Percentiles rank a stretch among this genome's conserved stretches.
phyloP scores from a whole-genome alignment of 2,329 filamentous ascomycete species.

The Alternaria sp. region DNA sequence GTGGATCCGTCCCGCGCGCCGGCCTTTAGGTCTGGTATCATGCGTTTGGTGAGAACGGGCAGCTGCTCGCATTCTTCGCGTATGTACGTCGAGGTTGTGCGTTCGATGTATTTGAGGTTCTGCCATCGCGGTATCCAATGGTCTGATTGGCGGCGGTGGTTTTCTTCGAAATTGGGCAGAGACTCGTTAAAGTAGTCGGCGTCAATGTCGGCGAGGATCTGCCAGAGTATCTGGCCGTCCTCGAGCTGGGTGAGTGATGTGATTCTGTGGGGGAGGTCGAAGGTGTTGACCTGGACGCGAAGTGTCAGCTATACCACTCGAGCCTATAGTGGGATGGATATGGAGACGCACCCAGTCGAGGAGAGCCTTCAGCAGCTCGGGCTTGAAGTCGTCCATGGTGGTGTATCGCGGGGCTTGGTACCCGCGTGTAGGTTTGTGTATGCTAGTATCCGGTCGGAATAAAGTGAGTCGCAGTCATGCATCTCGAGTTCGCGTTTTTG shows the following conservation, averaged over 20 bases:
- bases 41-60: slow-evolving; percentile 50
- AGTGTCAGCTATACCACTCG: slow-evolving; percentile 11
- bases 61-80: slow-evolving; percentile 56
- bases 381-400: slow-evolving; percentile 53
- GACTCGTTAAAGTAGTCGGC: slow-evolving; percentile 58
- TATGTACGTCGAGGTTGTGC: slow-evolving; percentile 59
- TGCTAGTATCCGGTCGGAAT: slow-evolving; percentile 21
- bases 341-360: slow-evolving; percentile 48
- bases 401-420: slow-evolving; percentile 26
- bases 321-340: background rate
- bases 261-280: slow-evolving; percentile 51
- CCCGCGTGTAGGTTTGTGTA: slow-evolving; percentile 23
- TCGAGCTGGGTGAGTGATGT: slow-evolving; percentile 55
- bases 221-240: slow-evolving; percentile 59
- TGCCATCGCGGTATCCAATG: slow-evolving; percentile 64
- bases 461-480: slow-evolving; percentile 33
- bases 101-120: slow-evolving; percentile 62
- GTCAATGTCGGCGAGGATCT: slow-evolving; percentile 59
- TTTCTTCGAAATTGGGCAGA: slow-evolving; percentile 57
- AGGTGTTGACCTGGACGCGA: slow-evolving; percentile 54
- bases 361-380: slow-evolving; percentile 51
- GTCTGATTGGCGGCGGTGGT: slow-evolving; percentile 53
- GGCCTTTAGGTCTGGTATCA: slow-evolving; percentile 59
- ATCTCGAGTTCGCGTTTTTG: slow-evolving; percentile 38
- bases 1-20: slow-evolving; percentile 57